phyloP scores from a whole-genome alignment of 176 grass and related monocot species.

The Olyra latifolia region DNA sequence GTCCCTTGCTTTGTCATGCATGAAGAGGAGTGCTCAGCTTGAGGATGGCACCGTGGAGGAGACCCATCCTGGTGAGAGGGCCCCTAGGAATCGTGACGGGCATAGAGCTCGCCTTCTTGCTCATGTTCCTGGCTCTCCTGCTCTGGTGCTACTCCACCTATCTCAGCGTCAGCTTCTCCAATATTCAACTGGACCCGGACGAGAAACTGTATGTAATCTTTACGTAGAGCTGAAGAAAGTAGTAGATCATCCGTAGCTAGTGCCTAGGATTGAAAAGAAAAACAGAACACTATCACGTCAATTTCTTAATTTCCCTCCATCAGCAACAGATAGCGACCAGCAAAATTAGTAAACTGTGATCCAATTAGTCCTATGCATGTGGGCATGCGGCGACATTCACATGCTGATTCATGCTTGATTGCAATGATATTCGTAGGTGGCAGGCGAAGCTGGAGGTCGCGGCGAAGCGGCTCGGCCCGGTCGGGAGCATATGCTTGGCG shows the following conservation, averaged over 20 bases:
- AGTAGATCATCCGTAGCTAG: too few species aligned
- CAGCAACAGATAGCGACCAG: too few species aligned
- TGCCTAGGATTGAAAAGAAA: too few species aligned
- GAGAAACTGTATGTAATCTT: constrained; percentile 42
- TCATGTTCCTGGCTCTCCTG: constrained; percentile 58
- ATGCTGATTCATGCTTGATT: too few species aligned
- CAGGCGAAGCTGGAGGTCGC: constrained; percentile 38
- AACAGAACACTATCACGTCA: too few species aligned
- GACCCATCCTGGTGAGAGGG: constrained; percentile 51
- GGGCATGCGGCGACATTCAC: too few species aligned
- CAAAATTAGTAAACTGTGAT: too few species aligned
- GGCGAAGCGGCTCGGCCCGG: constrained; percentile 31
- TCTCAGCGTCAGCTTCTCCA: constrained; percentile 29
- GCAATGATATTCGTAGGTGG: constrained; percentile 46
- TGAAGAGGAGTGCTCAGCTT: constrained; percentile 4
- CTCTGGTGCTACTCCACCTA: constrained; percentile 50
- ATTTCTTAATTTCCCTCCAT: too few species aligned
- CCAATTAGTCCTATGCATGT: too few species aligned
- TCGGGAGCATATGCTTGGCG: constrained; percentile 46
- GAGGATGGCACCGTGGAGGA: constrained; percentile 39
- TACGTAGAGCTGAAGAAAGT: not conserved
- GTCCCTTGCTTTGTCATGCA: too few species aligned
- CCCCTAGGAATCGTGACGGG: constrained; percentile 55
- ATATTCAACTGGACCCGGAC: not conserved
- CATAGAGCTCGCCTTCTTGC: constrained; percentile 39